A percentile compares a stretch with the other conserved stretches of the same genome.
These are phyloP conservation scores for Lycium ferocissimum DNA, from an alignment of 257 asterid species.

Conservation along the genomic window DNA sequence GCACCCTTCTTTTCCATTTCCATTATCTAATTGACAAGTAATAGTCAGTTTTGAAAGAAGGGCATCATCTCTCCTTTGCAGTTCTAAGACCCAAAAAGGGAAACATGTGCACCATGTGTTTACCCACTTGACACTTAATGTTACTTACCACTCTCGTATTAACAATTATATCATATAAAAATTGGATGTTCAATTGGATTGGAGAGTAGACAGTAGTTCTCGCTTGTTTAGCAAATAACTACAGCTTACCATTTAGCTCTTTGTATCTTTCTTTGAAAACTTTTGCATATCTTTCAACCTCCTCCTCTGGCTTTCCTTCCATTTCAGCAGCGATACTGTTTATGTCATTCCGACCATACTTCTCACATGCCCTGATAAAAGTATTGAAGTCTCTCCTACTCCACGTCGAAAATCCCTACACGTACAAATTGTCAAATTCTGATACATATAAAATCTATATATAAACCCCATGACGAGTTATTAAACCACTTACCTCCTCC, in stretches of 20 bases:
- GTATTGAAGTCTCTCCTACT: conserved; percentile 95
- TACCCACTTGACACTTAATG: not conserved
- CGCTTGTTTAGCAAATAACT: not conserved
- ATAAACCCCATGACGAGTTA: not conserved
- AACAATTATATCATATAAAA: not conserved
- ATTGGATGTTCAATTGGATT: not conserved
- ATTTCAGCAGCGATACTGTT: conserved; percentile 87
- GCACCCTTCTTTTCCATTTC: not conserved
- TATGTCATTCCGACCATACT: conserved; percentile 88
- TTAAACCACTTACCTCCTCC: conserved; percentile 66
- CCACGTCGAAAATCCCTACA: conserved; percentile 97
- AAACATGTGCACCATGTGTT: not conserved
- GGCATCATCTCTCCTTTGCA: not conserved
- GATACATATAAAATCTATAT: not conserved
- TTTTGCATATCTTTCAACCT: conserved; percentile 90
- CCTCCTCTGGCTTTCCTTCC: conserved; percentile 96
- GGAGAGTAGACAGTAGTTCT: not conserved
- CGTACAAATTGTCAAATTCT: not conserved
- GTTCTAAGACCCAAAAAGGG: not conserved
- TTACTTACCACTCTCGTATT: not conserved
- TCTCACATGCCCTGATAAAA: conserved; percentile 97
- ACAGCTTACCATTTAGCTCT: conserved; percentile 76
- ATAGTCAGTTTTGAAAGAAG: not conserved
- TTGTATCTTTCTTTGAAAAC: conserved; percentile 93
- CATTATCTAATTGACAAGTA: not conserved